Evolutionary conservation across 2,329 filamentous ascomycete genomes (phyloP), one percentile per base, ranked within the genome.

Genomic region (Beauveria varroae): DNA sequence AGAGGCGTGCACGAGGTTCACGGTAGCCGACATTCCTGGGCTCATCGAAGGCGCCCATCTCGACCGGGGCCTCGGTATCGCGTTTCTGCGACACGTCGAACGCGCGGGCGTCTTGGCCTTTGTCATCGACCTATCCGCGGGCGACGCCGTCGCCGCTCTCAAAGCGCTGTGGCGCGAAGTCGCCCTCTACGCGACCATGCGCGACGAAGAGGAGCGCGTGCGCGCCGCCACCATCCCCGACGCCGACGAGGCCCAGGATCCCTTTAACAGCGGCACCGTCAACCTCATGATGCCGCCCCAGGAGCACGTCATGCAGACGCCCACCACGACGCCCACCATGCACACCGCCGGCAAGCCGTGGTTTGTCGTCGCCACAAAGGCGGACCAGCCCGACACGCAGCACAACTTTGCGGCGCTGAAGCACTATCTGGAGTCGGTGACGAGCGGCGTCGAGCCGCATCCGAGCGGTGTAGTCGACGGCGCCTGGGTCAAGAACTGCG

Each of bases 291-390:
- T 16, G 40, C 37, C 37, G 28, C n/a, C 52, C 24, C 22, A 7
- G 22, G 12, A 22, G 8, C 43, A 20, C 12, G 18, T 30, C 22
- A 18, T 62, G 20, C 34, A 37, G 5, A 56, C 62, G 3, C 71
- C 73, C 3, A 79, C 74, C n/a, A 71, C 90, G n/a, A 60, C 62
- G 3, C 71, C 73, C 3, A 79, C 74, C n/a, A 71, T 90, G n/a
- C 85, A 88, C 46, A 96, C 98, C 66, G 89, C 90, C n/a, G 85
- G 84, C 40, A 99, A 99, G 76, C 93, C 95, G 1, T 99, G 95
- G 95, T 95, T 96, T 69, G 93, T 97, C 5, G 86, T 97, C 49
- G 93, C 91, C 1, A 97, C 93, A 22, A 98, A 98, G 75, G 93
- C 91, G 1, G 93, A 98, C 72, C 72, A 96, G 60, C 84, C 87